Conservation (phyloP, 1,284 basidiomycete species). For the Cutaneotrichosporon dermatis region DNA sequence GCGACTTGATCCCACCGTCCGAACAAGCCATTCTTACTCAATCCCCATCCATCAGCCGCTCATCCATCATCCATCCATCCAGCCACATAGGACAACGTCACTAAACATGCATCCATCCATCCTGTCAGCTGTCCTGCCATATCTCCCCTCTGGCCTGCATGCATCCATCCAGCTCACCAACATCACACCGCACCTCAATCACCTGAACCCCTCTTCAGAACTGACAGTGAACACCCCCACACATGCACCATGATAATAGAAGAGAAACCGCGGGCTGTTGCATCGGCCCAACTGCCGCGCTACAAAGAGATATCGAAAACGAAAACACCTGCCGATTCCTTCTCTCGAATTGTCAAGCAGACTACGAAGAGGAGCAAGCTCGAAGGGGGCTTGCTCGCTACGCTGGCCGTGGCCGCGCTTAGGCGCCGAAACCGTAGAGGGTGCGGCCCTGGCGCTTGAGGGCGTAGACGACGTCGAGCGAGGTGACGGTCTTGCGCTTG, state of each 20-base stretch:
- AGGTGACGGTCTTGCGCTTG: constrained; percentile 84
- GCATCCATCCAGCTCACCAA: no score
- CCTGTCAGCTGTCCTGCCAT: no score
- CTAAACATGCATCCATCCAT: no score
- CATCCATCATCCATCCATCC: no score
- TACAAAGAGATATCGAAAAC: constrained; percentile 16
- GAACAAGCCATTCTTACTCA: no score
- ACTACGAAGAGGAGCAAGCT: neutral
- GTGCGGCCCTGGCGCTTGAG: constrained; percentile 86
- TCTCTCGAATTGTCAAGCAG: neutral
- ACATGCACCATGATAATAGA: neutral
- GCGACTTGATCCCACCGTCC: no score
- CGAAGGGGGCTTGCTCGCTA: neutral
- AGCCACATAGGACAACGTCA: no score
- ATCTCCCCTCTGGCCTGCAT: no score
- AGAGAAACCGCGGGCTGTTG: constrained; percentile 10
- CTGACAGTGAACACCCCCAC: no score
- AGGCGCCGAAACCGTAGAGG: constrained; percentile 76
- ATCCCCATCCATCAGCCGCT: no score
- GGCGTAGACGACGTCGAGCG: constrained; percentile 76
- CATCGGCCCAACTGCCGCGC: constrained; percentile 14
- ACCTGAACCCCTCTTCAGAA: no score
- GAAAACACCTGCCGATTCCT: constrained; percentile 4
- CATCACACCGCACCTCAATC: no score
- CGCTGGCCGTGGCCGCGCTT: constrained; percentile 24